Conservation (phyloP, 2,329 filamentous ascomycete genomes). For the Fusarium dlaminii region DNA sequence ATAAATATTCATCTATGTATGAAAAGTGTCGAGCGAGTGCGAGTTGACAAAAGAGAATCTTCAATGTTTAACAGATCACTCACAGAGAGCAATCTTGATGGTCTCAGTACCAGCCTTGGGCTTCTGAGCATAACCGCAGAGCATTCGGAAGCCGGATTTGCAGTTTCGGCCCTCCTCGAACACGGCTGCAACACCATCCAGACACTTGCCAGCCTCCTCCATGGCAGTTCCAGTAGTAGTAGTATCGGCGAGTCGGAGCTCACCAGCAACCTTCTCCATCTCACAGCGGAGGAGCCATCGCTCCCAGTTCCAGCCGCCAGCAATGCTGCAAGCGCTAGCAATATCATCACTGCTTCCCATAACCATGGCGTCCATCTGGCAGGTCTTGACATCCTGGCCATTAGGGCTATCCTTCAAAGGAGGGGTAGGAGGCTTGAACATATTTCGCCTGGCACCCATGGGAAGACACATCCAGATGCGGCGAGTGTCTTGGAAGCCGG, state of each 20-base stretch:
- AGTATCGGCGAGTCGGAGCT: conserved; percentile 65
- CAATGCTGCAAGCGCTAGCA: conserved; percentile 80
- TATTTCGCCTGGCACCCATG: conserved; percentile 66
- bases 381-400: conserved; percentile 55
- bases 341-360: conserved; percentile 75
- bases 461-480: conserved; percentile 91
- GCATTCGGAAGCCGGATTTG: conserved; percentile 68
- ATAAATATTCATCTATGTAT: conserved; percentile 24
- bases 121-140: conserved; percentile 73
- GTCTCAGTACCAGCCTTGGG: conserved; percentile 54
- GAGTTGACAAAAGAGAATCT: conserved; percentile 38
- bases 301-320: conserved; percentile 94
- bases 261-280: conserved; percentile 79
- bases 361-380: conserved; percentile 70
- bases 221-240: conserved; percentile 61
- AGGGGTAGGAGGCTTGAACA: conserved; percentile 45
- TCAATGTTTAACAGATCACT: conserved; percentile 28
- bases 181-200: conserved; percentile 68
- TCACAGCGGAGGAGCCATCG: conserved; percentile 92
- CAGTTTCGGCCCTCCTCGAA: conserved; percentile 70
- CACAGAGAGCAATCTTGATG: conserved; percentile 50
- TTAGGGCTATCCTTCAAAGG: conserved; percentile 49
- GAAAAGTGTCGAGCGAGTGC: conserved; percentile 15
- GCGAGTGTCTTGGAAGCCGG: conserved; percentile 82
- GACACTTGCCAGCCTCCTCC: conserved; percentile 65